phyloP scores from a whole-genome alignment of 148 eudicot species.

The Fagopyrum tataricum region DNA sequence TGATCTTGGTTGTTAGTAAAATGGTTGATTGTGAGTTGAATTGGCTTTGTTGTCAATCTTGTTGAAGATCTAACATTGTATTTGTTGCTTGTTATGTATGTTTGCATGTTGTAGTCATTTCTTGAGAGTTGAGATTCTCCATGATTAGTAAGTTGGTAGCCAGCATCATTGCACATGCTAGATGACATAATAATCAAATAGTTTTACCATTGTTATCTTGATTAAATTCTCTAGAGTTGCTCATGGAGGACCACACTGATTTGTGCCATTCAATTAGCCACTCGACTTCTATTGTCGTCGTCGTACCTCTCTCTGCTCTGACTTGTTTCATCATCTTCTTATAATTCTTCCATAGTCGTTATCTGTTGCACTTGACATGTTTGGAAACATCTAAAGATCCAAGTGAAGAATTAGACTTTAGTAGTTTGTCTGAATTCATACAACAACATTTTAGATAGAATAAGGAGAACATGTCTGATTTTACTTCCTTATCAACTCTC shows the following conservation, averaged over 20 bases:
- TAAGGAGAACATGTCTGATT: background rate
- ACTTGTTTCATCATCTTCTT: background rate
- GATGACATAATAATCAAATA: slow-evolving; percentile 9
- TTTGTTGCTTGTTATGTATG: background rate
- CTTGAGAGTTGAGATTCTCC: background rate
- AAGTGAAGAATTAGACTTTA: background rate
- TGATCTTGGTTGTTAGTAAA: too few species aligned
- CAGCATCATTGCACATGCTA: slow-evolving; percentile 10
- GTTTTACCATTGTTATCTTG: background rate
- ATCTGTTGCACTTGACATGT: slow-evolving; percentile 2
- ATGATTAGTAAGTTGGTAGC: slow-evolving; percentile 5
- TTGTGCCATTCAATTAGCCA: background rate
- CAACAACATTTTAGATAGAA: background rate
- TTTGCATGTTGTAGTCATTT: slow-evolving; percentile 5
- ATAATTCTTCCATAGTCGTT: background rate
- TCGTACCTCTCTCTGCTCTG: background rate
- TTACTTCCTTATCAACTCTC: background rate
- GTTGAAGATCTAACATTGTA: background rate
- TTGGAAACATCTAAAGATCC: slow-evolving; percentile 7
- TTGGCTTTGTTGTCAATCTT: background rate
- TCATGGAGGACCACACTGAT: background rate
- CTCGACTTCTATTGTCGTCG: background rate
- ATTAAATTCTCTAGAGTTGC: background rate
- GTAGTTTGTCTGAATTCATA: background rate
- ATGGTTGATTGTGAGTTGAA: too few species aligned